Percentiles rank a stretch among this genome's conserved stretches.
These are phyloP conservation scores for Rhizopogon roseolus DNA, from an alignment of 768 basidiomycete genomes.

Conservation along the genomic window DNA sequence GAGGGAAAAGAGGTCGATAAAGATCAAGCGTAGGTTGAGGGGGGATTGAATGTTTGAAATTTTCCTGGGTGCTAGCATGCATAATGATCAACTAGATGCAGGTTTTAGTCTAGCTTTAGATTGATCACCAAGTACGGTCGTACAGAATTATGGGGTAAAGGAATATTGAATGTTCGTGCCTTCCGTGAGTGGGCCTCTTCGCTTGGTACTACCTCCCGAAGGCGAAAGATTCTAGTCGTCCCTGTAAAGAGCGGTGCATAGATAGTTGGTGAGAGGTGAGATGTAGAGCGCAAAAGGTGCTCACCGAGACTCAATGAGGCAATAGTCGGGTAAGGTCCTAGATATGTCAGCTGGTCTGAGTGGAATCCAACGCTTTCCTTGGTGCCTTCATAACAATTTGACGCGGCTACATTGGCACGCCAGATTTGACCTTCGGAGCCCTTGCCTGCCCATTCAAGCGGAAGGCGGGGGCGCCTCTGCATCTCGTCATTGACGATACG, in stretches of 20 bases:
- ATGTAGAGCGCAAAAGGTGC: slow-evolving; percentile 6
- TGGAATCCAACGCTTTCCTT: slow-evolving; percentile 82
- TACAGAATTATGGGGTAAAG: slow-evolving; percentile 76
- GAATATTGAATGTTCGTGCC: slow-evolving; percentile 73
- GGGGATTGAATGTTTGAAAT: slow-evolving; percentile 76
- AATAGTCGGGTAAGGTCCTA: slow-evolving; percentile 83
- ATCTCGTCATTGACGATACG: slow-evolving; percentile 67
- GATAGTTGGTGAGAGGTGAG: neutral
- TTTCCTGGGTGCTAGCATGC: slow-evolving; percentile 82
- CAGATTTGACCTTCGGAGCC: slow-evolving; percentile 34
- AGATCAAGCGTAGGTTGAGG: slow-evolving; percentile 67
- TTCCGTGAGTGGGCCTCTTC: slow-evolving; percentile 51
- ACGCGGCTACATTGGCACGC: slow-evolving; percentile 82
- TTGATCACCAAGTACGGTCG: slow-evolving; percentile 9
- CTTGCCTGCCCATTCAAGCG: slow-evolving; percentile 60
- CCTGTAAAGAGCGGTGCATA: slow-evolving; percentile 33
- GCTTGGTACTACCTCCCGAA: slow-evolving; percentile 72
- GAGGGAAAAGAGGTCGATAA: slow-evolving; percentile 57
- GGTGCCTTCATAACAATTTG: slow-evolving; percentile 80
- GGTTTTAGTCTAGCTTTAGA: neutral
- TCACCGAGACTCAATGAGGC: slow-evolving; percentile 78
- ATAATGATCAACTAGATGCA: slow-evolving; percentile 66
- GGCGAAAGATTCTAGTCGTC: slow-evolving; percentile 63
- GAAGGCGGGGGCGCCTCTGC: slow-evolving; percentile 51
- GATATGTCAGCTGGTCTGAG: slow-evolving; percentile 74